Conservation (phyloP, 2,329 filamentous ascomycete genomes). For the Fusarium sp. region DNA sequence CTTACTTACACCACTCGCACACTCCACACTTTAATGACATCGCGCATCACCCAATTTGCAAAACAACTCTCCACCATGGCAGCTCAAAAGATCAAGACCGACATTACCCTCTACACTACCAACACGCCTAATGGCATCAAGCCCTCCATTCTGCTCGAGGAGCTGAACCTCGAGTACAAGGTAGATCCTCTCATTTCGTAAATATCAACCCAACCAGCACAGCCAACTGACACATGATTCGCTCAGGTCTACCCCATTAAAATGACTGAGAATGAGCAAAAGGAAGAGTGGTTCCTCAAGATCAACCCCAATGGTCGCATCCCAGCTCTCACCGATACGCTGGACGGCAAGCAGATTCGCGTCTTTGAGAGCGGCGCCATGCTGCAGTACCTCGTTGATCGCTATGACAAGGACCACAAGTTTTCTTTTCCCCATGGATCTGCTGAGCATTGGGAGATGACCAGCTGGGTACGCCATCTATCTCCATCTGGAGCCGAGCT, state of each 20-base stretch:
- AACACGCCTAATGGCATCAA: constrained; percentile 93
- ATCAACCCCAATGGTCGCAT: constrained; percentile 97
- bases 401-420: constrained; percentile 86
- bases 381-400: constrained; percentile 84
- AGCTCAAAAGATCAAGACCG: constrained; percentile 56
- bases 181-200: constrained; percentile 50
- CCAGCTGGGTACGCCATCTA: constrained; percentile 73
- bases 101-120: constrained; percentile 85
- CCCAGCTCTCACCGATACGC: constrained; percentile 85
- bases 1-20: not conserved
- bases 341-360: constrained; percentile 79
- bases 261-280: constrained; percentile 82
- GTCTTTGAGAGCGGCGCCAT: constrained; percentile 89
- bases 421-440: constrained; percentile 81
- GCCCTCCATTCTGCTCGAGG: constrained; percentile 86
- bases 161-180: constrained; percentile 86
- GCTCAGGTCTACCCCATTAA: constrained; percentile 70
- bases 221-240: not conserved
- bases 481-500: not conserved
- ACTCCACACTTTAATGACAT: constrained; percentile 40
- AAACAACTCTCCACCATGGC: constrained; percentile 51
- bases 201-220: too few relatives aligned
- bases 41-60: constrained; percentile 45
- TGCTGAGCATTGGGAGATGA: constrained; percentile 82
- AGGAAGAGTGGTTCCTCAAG: constrained; percentile 86